Base-by-base conservation (phyloP, 2,329 filamentous ascomycete genomes). In the Teratosphaeria zuluensis region DNA sequence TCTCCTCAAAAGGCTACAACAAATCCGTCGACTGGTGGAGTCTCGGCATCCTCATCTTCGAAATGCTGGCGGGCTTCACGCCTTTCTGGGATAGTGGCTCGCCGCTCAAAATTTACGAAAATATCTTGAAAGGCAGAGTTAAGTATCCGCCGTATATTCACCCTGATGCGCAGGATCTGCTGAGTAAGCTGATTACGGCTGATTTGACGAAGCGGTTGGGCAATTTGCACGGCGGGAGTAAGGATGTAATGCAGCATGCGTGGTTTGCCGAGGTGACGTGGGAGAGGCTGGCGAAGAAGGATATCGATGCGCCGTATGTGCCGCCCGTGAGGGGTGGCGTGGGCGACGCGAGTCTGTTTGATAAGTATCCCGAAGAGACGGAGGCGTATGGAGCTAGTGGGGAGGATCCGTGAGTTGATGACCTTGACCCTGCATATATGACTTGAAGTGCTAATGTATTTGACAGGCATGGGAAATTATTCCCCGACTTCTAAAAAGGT, bases 11-110 rank as follows among this genome's bases (percentile, higher is more conserved):
- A 77, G 94, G 94, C 56, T 99, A 99, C 80, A 99, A 99, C 80
- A 99, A 97, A 75, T 96, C 92, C 48, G 94, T 99, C 19, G 94
- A 99, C 73, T 99, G 94, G 94, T 99, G 94, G 94, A 97, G 92
- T 56, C 81, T 99, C 59, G 94, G 94, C 53, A 97, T 99, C 72
- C 79, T 99, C 67, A 97, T 99, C 74, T 99, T 96, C 74, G 94
- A 99, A 80, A 99, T 99, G 94, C 84, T 99, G 42, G 97, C 94
- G 72, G 94, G 94, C 31, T 99, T 96, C 76, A 99, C 94, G 4
- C 94, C 94, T 4, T 99, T 99, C 79, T 99, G 94, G 92, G 94
- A 99, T 74, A 90, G 89, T 68, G 94, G 92, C 58, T 96, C 90
- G 52, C 92, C 94, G 2, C 95, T 99, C 84, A 96, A 96, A 77